These are phyloP conservation scores for Corymbia citriodora DNA, from an alignment of 441 rosid species.

Conservation along the genomic window DNA sequence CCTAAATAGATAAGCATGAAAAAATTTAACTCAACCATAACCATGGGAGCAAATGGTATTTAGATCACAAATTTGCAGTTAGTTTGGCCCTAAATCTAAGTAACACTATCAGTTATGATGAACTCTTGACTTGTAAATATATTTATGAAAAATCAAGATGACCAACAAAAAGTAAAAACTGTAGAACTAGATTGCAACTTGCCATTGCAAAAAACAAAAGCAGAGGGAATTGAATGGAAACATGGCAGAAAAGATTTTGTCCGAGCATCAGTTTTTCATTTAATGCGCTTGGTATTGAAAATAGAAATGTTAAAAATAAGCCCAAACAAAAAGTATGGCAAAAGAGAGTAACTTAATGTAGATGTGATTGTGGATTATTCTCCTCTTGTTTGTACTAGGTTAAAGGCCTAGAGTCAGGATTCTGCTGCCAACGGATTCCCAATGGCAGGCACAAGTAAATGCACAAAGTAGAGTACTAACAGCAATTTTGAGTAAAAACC, in stretches of 20 bases:
- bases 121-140: not conserved
- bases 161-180: not conserved
- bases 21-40: not conserved
- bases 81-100: not conserved
- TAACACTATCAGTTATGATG: not conserved
- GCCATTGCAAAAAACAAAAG: not conserved
- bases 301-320: not conserved
- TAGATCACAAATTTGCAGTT: not conserved
- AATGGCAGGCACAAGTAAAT: not conserved
- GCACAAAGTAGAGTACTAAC: not conserved
- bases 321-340: not conserved
- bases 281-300: not conserved
- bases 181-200: not conserved
- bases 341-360: not conserved
- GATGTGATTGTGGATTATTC: not conserved
- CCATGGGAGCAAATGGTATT: not conserved
- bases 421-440: not conserved
- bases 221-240: not conserved
- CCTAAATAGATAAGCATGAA: not conserved
- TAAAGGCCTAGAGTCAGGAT: not conserved
- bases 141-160: not conserved
- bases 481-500: not conserved
- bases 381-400: not conserved
- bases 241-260: not conserved
- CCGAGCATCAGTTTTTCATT: not conserved